Conservation (phyloP, 352 stramenopile genomes). For the Pythium pyrilobum region DNA sequence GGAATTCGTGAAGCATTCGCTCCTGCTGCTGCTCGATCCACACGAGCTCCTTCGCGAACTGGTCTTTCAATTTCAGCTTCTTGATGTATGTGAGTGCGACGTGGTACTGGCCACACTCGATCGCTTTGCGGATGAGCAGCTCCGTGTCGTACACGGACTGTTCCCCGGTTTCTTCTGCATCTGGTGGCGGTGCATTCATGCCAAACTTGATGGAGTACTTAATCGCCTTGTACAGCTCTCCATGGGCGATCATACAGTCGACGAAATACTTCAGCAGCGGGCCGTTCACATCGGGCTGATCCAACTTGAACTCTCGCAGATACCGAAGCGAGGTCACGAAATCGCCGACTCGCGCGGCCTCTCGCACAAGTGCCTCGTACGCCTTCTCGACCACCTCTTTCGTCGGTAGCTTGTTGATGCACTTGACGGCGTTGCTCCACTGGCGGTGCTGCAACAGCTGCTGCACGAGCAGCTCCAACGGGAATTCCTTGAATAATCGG, state of each 20-base stretch:
- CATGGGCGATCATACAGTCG: slow-evolving; percentile 55
- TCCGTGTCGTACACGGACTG: slow-evolving; percentile 42
- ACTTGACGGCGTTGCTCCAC: slow-evolving; percentile 70
- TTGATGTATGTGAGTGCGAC: slow-evolving; percentile 81
- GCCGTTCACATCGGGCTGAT: slow-evolving; percentile 31
- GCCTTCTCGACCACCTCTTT: slow-evolving; percentile 42
- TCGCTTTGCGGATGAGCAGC: slow-evolving; percentile 46
- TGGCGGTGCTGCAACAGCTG: slow-evolving; percentile 67
- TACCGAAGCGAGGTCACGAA: slow-evolving; percentile 66
- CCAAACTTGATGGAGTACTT: slow-evolving; percentile 87
- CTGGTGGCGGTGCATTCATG: slow-evolving; percentile 24
- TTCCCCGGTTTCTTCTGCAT: slow-evolving; percentile 28
- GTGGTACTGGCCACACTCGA: slow-evolving; percentile 62
- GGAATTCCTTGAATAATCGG: slow-evolving; percentile 64
- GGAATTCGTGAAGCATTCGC: slow-evolving; percentile 48
- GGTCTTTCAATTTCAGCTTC: slow-evolving; percentile 59
- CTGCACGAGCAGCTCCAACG: slow-evolving; percentile 51
- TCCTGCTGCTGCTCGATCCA: slow-evolving; percentile 56
- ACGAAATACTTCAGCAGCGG: slow-evolving; percentile 52
- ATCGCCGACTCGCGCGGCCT: slow-evolving; percentile 51
- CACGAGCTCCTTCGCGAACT: slow-evolving; percentile 50
- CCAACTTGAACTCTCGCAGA: slow-evolving; percentile 76
- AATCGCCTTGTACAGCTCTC: slow-evolving; percentile 85
- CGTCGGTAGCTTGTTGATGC: slow-evolving; percentile 65
- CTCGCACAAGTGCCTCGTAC: slow-evolving; percentile 46